phyloP scores from a whole-genome alignment of 192 early-diverging fungal genomes.

The Geranomyces variabilis region DNA sequence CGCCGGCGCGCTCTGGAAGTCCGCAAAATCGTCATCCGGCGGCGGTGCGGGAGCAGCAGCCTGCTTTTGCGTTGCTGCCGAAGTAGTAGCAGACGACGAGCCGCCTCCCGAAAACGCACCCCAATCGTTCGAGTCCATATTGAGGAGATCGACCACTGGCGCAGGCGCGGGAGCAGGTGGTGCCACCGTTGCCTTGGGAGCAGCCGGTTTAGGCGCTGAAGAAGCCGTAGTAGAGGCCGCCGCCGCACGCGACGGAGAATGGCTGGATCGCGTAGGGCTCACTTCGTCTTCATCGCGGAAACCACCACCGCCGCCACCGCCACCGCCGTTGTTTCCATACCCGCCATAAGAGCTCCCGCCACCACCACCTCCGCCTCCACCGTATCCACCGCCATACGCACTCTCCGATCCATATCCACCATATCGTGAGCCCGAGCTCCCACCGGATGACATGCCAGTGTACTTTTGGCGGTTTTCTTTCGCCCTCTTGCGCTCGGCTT shows the following conservation, averaged over 20 bases:
- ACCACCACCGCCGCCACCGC: constrained; percentile 12
- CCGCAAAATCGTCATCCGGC: constrained; percentile 34
- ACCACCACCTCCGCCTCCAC: background rate
- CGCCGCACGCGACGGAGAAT: background rate
- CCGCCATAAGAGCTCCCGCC: constrained; percentile 42
- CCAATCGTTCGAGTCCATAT: constrained; percentile 79
- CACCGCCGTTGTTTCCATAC: background rate
- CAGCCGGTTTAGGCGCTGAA: too few relatives aligned
- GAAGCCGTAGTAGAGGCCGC: too few relatives aligned
- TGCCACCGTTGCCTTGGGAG: constrained; percentile 2
- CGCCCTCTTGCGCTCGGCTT: constrained; percentile 86
- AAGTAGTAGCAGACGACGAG: background rate
- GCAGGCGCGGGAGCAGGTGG: constrained; percentile 30
- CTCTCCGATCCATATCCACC: constrained; percentile 61
- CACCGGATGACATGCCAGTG: constrained; percentile 65
- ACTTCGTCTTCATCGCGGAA: constrained; percentile 45
- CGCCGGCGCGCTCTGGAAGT: constrained; percentile 38
- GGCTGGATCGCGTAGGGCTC: too few relatives aligned
- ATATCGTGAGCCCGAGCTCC: constrained; percentile 45
- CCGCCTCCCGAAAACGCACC: constrained; percentile 69
- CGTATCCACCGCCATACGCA: background rate
- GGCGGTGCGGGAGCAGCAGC: background rate
- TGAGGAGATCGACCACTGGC: constrained; percentile 63
- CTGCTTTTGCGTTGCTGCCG: background rate
- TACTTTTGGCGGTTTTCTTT: constrained; percentile 90